Evolutionary conservation across 2,329 filamentous ascomycete species (phyloP).

Genomic region (Aspergillus sp.): DNA sequence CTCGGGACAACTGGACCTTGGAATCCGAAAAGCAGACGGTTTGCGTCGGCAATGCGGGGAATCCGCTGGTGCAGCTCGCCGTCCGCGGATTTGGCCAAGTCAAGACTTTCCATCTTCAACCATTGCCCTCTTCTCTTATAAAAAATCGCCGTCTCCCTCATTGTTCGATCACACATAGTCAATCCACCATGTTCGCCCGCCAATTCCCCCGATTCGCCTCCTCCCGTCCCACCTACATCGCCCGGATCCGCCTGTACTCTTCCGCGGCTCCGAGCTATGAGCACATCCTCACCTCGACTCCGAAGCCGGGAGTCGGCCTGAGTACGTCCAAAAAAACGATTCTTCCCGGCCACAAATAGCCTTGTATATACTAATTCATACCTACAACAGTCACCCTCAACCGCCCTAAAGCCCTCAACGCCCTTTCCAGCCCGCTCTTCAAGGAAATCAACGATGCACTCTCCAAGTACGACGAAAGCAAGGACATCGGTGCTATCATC

Average conservation of each 20-base stretch:
- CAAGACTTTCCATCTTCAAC: neutral
- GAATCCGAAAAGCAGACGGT: neutral
- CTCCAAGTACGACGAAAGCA: conserved; percentile 68
- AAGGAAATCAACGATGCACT: conserved; percentile 84
- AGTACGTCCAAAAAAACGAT: conserved; percentile 57
- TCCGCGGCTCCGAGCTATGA: conserved; percentile 66
- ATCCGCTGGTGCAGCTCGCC: neutral
- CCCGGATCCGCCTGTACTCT: conserved; percentile 45
- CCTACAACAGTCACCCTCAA: conserved; percentile 77
- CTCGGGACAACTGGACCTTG: conserved; percentile 4
- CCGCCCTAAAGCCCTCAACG: conserved; percentile 94
- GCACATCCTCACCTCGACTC: conserved; percentile 78
- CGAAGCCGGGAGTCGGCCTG: conserved; percentile 86
- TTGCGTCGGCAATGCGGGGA: conserved; percentile 19
- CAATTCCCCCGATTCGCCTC: conserved; percentile 65
- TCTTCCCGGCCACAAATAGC: neutral
- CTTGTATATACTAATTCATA: neutral
- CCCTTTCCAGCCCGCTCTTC: conserved; percentile 88
- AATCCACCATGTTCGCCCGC: conserved; percentile 41
- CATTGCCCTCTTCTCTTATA: neutral
- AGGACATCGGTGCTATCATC: conserved; percentile 74
- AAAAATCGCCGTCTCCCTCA: neutral
- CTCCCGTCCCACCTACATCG: conserved; percentile 53
- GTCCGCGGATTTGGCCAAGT: neutral
- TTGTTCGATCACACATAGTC: neutral